Evolutionary conservation across 2,329 filamentous ascomycete species (phyloP).

Genomic region (Chaetomium sp.): DNA sequence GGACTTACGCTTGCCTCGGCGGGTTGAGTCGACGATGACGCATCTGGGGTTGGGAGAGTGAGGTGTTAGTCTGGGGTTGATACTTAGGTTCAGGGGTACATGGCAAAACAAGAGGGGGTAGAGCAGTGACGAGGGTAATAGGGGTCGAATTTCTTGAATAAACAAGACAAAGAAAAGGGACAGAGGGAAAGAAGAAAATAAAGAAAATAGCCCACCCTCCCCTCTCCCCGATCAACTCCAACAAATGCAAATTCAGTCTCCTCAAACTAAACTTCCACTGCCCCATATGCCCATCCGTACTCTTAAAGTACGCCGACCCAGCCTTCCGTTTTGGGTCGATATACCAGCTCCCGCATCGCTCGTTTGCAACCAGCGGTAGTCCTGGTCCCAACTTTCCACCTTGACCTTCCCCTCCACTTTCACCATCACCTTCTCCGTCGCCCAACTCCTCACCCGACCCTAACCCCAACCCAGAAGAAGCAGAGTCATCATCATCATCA

Average conservation of each 20-base stretch:
- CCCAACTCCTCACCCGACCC: too few species aligned
- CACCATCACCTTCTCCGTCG: too few species aligned
- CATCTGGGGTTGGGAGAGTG: slow-evolving; percentile 37
- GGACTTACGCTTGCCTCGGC: slow-evolving; percentile 71
- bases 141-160: not conserved
- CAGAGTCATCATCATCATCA: too few species aligned
- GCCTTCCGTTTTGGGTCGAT: slow-evolving; percentile 58
- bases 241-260: slow-evolving; percentile 75
- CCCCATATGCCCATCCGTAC: slow-evolving; percentile 86
- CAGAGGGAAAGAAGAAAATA: not conserved
- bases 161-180: not conserved
- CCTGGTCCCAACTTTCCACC: too few species aligned
- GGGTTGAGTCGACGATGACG: slow-evolving; percentile 88
- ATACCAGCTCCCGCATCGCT: slow-evolving; percentile 96
- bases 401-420: too few species aligned
- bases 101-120: not conserved
- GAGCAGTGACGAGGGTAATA: not conserved
- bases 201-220: slow-evolving; percentile 50
- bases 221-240: slow-evolving; percentile 58
- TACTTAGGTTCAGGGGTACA: not conserved
- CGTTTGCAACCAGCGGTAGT: slow-evolving; percentile 80
- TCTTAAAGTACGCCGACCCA: slow-evolving; percentile 91
- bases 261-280: slow-evolving; percentile 87
- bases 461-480: too few species aligned
- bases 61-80: not conserved